Evolutionary conservation across 192 early-diverging fungal species (phyloP), one percentile per base, ranked within the genome.

Genomic region (Rhizoclosmatium globosum): DNA sequence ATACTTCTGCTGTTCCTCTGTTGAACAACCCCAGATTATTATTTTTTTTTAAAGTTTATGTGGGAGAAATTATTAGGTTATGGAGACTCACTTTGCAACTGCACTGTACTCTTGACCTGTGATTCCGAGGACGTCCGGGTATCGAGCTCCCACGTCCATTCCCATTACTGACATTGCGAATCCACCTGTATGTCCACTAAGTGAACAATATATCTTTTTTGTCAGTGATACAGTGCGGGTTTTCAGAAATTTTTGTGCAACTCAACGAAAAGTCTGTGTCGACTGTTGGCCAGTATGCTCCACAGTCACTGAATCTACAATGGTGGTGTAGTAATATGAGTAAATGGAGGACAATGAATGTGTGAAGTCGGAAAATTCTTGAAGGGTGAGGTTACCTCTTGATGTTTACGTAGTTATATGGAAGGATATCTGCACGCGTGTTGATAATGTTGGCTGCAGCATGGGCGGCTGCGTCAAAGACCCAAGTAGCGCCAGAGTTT

Each of bases 401-500:
- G 21, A 71, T 56, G n/a, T 71, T 71, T 13, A 71, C 69, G 17
- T 19, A 17, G 1, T 45, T 71, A 3, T 71, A 9, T 38, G 69
- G 69, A 23, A 71, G 53, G 39, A 71, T 57, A 39, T 71, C 50
- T 6, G 69, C 17, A 23, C 44, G 21, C 4, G 7, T 41, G 50
- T 71, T 71, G 41, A 71, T 56, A 3, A n/a, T 41, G 4, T 11
- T 7, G 17, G 53, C 69, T 23, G 69, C 69, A 31, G 44, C 38
- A 17, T n/a, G 44, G 1, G 69, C 69, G 23, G 38, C 69, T 17
- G 50, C 42, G 50, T 71, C 69, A 41, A 23, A 53, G 9, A 43
- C 17, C 4, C 21, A 62, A 7, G 9, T 21, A 21, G 7, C 6
- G 7, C 60, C 60, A 0, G 21, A 31, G 11, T 39, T 4, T 4